phyloP scores from a whole-genome alignment of 805 yeast genomes.

The Huiozyma naganishii region DNA sequence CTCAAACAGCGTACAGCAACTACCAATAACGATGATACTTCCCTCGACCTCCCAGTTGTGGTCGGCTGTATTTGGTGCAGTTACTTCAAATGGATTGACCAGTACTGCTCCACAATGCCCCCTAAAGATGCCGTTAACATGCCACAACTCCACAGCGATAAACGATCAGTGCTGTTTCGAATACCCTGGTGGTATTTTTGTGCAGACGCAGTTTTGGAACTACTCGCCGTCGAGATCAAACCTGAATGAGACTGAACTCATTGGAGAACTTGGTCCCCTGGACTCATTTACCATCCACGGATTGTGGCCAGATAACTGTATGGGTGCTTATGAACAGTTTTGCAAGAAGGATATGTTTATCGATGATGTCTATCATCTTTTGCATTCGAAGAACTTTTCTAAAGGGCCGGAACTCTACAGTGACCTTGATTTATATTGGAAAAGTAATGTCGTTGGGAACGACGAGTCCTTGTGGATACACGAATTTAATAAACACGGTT shows the following conservation, averaged over 20 bases:
- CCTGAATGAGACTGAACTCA: conserved; percentile 16
- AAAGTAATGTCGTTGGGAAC: conserved; percentile 53
- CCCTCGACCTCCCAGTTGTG: too few species aligned
- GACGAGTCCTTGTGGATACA: conserved; percentile 76
- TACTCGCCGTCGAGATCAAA: conserved; percentile 44
- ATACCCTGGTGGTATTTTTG: conserved; percentile 70
- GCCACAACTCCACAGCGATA: conserved; percentile 44
- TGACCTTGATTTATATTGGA: conserved; percentile 58
- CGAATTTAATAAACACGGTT: conserved; percentile 90
- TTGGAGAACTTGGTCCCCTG: conserved; percentile 44
- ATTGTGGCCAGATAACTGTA: conserved; percentile 82
- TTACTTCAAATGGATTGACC: not conserved
- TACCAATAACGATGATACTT: too few species aligned
- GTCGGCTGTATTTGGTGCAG: too few species aligned
- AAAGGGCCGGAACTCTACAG: conserved; percentile 41
- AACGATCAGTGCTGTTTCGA: conserved; percentile 75
- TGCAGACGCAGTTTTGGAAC: conserved; percentile 92
- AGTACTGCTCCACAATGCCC: conserved; percentile 35
- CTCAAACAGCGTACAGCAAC: too few species aligned
- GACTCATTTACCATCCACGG: conserved; percentile 76
- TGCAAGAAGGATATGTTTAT: conserved; percentile 57
- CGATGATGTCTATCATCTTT: conserved; percentile 35
- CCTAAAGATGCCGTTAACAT: conserved; percentile 45
- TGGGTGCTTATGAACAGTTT: conserved; percentile 69
- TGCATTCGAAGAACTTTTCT: conserved; percentile 26